These are phyloP conservation scores for Botrytis paeoniae DNA, from an alignment of 2,329 filamentous ascomycete genomes.

Conservation along the genomic window DNA sequence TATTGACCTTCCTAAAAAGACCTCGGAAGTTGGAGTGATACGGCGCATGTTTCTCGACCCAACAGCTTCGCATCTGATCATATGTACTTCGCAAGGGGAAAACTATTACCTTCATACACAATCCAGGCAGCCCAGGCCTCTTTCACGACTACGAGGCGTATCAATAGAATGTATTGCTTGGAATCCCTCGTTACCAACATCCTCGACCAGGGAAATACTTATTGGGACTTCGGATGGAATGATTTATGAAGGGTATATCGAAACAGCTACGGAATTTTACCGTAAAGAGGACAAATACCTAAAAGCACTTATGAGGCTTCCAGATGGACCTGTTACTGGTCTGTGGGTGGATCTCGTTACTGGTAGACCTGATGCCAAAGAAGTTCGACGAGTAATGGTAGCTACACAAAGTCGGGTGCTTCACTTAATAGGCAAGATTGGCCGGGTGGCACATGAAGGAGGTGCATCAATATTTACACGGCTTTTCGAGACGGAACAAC, in stretches of 20 bases:
- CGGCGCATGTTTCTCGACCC: constrained; percentile 96
- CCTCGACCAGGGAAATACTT: constrained; percentile 90
- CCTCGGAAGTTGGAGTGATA: constrained; percentile 87
- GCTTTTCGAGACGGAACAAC: constrained; percentile 84
- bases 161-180: constrained; percentile 87
- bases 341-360: constrained; percentile 75
- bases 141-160: constrained; percentile 81
- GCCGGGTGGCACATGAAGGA: constrained; percentile 70
- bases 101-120: constrained; percentile 98
- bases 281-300: constrained; percentile 91
- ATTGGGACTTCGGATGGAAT: constrained; percentile 90
- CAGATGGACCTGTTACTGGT: constrained; percentile 80
- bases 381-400: constrained; percentile 74
- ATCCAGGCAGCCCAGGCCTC: constrained; percentile 78
- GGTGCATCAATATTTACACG: constrained; percentile 81
- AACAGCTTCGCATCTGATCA: constrained; percentile 88
- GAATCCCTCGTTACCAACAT: constrained; percentile 90
- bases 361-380: constrained; percentile 52
- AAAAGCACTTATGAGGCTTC: constrained; percentile 76
- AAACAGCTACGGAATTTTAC: constrained; percentile 93
- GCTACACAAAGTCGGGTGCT: constrained; percentile 75
- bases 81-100: constrained; percentile 87
- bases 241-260: constrained; percentile 92
- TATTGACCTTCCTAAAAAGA: constrained; percentile 93
- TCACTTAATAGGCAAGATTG: constrained; percentile 77